Evolutionary conservation across 2,329 filamentous ascomycete genomes (phyloP), one percentile per base, ranked within the genome.

Genomic region (Neopestalotiopsis sp.): DNA sequence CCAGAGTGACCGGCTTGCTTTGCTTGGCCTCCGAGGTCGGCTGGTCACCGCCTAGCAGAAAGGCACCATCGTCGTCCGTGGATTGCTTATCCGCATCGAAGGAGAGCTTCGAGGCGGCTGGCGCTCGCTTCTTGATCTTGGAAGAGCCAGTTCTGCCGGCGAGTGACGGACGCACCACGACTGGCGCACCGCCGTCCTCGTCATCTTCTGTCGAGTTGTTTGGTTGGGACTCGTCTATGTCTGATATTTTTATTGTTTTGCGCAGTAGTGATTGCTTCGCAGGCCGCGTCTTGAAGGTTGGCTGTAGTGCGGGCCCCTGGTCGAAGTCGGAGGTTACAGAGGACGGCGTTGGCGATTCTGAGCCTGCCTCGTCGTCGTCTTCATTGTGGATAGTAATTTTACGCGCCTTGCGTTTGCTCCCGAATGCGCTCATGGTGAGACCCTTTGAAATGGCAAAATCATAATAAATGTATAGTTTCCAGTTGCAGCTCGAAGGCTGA

Each of bases 351-450:
- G 75, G 24, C n/a, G 65, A 34, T 2, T 17, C 53, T 32, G 56
- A 66, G 4, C 67, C 64, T 62, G 70, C 70, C 40, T 77, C 77
- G 53, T 83, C 82, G 1, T 90, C 91, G 3, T 93, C 90, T 13
- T 91, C 89, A 59, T 94, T 92, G 57, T 89, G 85, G 0, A 89
- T 84, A 61, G 90, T 91, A 74, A 97, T 92, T 76, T 94, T 92
- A 73, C 93, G 91, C 61, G 93, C 90, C 74, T 96, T 94, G 72
- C 89, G 82, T 75, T 89, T 91, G 1, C 84, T 79, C 4, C 82
- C 83, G 68, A 91, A 90, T 5, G 86, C 80, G 72, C 83, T 87
- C 87, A 89, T 89, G 13, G 68, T 81, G 12, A 30, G 17, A 17
- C 14, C n/a, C 10, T 65, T 3, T 14, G 13, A 34, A 42, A 59